Conservation (phyloP, 441 rosid species). For the Gossypium schwendimanii region DNA sequence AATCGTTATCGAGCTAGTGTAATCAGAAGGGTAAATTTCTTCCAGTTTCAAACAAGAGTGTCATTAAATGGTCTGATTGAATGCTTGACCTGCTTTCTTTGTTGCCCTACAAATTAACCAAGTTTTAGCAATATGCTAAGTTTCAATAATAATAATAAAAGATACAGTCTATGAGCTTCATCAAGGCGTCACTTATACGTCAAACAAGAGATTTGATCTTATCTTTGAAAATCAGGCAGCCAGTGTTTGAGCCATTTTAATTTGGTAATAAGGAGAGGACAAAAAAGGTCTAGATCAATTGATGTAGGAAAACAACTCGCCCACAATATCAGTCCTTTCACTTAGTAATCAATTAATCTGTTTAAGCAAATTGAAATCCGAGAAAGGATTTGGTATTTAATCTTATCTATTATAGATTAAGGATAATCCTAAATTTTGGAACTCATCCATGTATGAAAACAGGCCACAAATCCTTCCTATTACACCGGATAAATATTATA, state of each 20-base stretch:
- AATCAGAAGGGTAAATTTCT: neutral
- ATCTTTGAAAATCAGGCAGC: neutral
- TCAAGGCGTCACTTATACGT: neutral
- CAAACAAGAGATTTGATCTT: neutral
- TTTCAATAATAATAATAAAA: neutral
- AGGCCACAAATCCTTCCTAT: neutral
- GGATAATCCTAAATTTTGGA: neutral
- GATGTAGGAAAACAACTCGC: neutral
- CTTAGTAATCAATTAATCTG: neutral
- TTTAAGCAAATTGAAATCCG: neutral
- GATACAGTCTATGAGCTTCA: neutral
- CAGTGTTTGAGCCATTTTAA: neutral
- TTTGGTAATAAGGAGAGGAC: neutral
- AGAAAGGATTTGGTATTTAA: neutral
- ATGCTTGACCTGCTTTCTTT: neutral
- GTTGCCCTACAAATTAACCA: neutral
- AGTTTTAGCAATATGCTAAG: neutral
- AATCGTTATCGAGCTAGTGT: neutral
- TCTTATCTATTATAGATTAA: neutral
- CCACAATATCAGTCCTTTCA: neutral
- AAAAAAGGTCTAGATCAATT: neutral
- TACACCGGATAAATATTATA: neutral
- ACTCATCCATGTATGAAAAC: neutral
- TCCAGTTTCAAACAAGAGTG: neutral
- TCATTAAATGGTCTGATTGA: slow-evolving; percentile 4